phyloP scores from a whole-genome alignment of 768 basidiomycete species.

The Podaxis sp. region DNA sequence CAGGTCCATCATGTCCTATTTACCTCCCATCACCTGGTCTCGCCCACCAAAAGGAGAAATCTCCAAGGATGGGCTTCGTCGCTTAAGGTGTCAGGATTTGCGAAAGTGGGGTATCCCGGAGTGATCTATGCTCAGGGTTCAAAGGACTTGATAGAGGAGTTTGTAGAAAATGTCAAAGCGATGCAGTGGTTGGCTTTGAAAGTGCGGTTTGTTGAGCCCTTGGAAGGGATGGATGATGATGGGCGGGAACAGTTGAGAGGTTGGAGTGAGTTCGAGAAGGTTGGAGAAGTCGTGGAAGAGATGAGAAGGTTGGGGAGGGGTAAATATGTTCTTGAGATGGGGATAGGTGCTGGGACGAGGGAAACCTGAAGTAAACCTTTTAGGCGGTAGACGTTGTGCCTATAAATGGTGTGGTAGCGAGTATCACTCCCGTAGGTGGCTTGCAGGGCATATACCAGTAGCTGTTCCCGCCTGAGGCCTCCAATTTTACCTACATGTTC shows the following conservation, averaged over 20 bases:
- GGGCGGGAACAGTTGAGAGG: slow-evolving; percentile 11
- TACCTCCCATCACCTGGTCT: slow-evolving; percentile 72
- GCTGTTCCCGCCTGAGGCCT: no score
- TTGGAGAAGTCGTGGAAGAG: slow-evolving; percentile 67
- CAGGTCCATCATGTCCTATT: slow-evolving; percentile 54
- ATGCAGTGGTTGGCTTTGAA: slow-evolving; percentile 81
- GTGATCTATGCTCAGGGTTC: slow-evolving; percentile 70
- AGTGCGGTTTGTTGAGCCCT: slow-evolving; percentile 57
- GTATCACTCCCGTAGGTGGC: no score
- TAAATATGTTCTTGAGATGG: slow-evolving; percentile 58
- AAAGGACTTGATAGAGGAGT: slow-evolving; percentile 54
- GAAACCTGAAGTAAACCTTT: not conserved
- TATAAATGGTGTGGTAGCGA: no score
- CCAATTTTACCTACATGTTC: no score
- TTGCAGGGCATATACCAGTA: no score
- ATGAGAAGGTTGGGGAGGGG: slow-evolving; percentile 61
- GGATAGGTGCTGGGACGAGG: slow-evolving; percentile 43
- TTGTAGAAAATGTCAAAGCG: slow-evolving; percentile 62
- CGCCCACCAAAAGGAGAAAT: slow-evolving; percentile 60
- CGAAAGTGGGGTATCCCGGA: slow-evolving; percentile 76
- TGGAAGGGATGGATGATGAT: slow-evolving; percentile 17
- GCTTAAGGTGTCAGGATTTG: slow-evolving; percentile 60
- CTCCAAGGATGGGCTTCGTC: slow-evolving; percentile 56
- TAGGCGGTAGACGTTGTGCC: no score
- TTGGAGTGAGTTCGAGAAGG: slow-evolving; percentile 70